phyloP scores from a whole-genome alignment of 2,329 filamentous ascomycete genomes.

The Hypoxylon rubiginosum region DNA sequence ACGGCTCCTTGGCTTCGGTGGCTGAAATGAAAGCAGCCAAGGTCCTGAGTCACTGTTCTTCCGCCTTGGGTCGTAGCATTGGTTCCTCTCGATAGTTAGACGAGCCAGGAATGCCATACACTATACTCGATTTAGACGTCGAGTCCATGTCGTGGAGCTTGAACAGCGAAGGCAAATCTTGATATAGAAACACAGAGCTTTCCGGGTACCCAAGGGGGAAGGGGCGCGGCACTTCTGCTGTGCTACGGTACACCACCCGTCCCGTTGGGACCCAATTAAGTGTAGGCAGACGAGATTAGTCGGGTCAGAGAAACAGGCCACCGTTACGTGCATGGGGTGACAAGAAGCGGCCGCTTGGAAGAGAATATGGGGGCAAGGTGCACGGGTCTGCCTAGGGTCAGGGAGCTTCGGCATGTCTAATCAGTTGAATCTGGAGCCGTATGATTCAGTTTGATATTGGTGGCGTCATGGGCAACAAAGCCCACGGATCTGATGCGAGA shows the following conservation, averaged over 20 bases:
- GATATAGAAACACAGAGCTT: constrained; percentile 7
- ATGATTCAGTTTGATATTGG: constrained; percentile 22
- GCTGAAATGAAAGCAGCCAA: not conserved
- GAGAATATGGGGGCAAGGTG: constrained; percentile 32
- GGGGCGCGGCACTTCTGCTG: constrained; percentile 4
- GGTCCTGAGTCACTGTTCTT: not conserved
- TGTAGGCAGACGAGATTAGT: constrained; percentile 3
- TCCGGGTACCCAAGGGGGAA: not conserved
- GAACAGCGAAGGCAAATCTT: constrained; percentile 6
- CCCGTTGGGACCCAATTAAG: constrained; percentile 3
- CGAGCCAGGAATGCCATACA: not conserved
- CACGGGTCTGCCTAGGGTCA: constrained; percentile 31
- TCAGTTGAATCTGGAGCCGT: constrained; percentile 26
- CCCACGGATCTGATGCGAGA: constrained; percentile 15
- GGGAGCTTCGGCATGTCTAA: not conserved
- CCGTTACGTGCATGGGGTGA: constrained; percentile 2
- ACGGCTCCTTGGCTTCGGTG: not conserved
- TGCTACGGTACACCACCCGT: constrained; percentile 19
- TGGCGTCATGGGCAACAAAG: constrained; percentile 15
- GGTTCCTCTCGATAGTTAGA: not conserved
- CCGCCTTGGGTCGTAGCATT: not conserved
- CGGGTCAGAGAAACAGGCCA: not conserved
- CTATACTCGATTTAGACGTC: constrained; percentile 4
- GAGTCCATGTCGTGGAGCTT: not conserved
- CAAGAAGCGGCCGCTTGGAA: constrained; percentile 20